Evolutionary conservation across 257 asterid species (phyloP).

Genomic region (Lantana camara): DNA sequence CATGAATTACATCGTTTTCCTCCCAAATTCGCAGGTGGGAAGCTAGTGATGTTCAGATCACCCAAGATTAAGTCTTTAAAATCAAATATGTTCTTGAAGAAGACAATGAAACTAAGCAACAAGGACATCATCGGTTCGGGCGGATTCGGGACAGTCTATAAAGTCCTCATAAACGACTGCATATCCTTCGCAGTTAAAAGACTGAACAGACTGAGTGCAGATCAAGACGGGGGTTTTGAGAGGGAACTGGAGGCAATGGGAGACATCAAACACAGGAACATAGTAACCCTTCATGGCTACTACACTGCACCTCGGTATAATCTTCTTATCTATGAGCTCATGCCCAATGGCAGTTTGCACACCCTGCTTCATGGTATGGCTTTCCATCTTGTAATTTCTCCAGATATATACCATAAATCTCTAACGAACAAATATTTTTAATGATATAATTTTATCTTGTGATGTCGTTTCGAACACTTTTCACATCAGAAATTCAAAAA

Average conservation of each 20-base stretch:
- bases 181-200: conserved; percentile 69
- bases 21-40: conserved; percentile 65
- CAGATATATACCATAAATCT: no score
- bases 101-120: conserved; percentile 69
- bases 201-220: conserved; percentile 52
- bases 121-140: conserved; percentile 88
- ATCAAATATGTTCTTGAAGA: conserved; percentile 55
- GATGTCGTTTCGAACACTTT: no score
- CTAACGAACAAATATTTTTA: no score
- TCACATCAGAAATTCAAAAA: no score
- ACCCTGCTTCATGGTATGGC: conserved; percentile 66
- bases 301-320: conserved; percentile 72
- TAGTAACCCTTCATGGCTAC: conserved; percentile 81
- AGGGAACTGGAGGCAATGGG: conserved; percentile 91
- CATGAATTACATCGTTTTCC: no score
- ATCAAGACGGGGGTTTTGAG: conserved; percentile 80
- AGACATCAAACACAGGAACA: conserved; percentile 83
- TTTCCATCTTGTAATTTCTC: not conserved
- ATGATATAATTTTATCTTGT: no score
- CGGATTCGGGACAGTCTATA: conserved; percentile 89
- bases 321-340: conserved; percentile 86
- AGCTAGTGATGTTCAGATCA: conserved; percentile 72
- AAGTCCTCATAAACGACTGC: conserved; percentile 49
- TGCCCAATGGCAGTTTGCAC: conserved; percentile 84
- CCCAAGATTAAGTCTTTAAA: conserved; percentile 48